These are phyloP conservation scores for Sporisorium scitamineum DNA, from an alignment of 1,284 basidiomycete genomes.

Conservation along the genomic window DNA sequence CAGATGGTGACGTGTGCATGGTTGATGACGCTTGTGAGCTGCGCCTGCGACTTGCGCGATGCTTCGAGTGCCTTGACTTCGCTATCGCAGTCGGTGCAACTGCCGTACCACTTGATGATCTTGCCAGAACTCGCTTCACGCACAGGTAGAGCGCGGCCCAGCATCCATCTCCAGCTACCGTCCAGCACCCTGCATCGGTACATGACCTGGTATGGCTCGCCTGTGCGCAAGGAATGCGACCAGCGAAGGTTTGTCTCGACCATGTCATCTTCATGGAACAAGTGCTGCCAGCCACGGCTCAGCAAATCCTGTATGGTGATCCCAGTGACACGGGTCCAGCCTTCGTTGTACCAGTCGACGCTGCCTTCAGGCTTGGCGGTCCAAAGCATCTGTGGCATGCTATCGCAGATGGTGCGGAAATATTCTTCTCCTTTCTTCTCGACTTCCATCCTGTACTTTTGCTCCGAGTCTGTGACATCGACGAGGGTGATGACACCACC, in stretches of 20 bases:
- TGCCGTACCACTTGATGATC: slow-evolving; percentile 69
- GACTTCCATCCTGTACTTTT: slow-evolving; percentile 32
- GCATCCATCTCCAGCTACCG: slow-evolving; percentile 65
- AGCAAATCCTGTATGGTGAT: slow-evolving; percentile 50
- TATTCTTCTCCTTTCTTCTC: slow-evolving; percentile 58
- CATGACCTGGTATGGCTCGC: slow-evolving; percentile 68
- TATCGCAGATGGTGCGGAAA: slow-evolving; percentile 62
- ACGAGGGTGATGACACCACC: slow-evolving; percentile 57
- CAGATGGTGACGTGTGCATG: slow-evolving; percentile 66
- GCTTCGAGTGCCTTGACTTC: slow-evolving; percentile 63
- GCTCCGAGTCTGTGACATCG: slow-evolving; percentile 54
- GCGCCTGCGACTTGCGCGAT: slow-evolving; percentile 58
- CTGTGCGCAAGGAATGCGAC: slow-evolving; percentile 68
- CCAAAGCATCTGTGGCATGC: slow-evolving; percentile 69
- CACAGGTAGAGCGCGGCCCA: slow-evolving; percentile 66
- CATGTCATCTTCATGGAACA: slow-evolving; percentile 70
- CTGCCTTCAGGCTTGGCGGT: slow-evolving; percentile 65
- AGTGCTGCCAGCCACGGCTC: slow-evolving; percentile 68
- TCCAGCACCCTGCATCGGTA: slow-evolving; percentile 66
- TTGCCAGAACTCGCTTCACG: slow-evolving; percentile 55
- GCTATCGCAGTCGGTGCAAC: slow-evolving; percentile 65
- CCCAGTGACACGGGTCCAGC: slow-evolving; percentile 69
- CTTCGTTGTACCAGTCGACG: slow-evolving; percentile 62
- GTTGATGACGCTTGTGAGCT: slow-evolving; percentile 64
- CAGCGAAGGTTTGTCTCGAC: slow-evolving; percentile 59